Base-by-base conservation (phyloP, 2,329 filamentous ascomycete genomes). In the Claviceps monticola region DNA sequence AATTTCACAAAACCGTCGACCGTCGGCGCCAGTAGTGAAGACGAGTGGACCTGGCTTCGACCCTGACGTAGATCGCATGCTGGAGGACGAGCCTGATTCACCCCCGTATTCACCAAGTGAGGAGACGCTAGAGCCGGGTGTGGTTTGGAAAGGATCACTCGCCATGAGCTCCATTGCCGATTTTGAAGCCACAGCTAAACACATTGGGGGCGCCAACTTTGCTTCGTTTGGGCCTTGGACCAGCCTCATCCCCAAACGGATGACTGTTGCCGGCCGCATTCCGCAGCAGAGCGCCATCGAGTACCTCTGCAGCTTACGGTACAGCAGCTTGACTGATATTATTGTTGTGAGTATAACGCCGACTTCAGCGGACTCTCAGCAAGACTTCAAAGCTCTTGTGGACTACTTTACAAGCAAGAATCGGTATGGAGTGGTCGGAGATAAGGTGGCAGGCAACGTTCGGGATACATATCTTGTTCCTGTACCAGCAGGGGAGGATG, bases 401-500 rank as follows among this genome's bases (percentile, higher is more conserved):
- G 78, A 89, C 50, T 97, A 98, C 68, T 97, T 98, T 63, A 74
- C 82, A 43, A 76, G 76, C 49, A 87, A 91, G 62, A 79, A 86
- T 57, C 79, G 89, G 37, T 98, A 95, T 64, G 91, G 89, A 19
- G 91, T 97, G 1, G 77, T 96, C 6, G 83, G 83, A 14, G 86
- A 91, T 62, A 85, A 86, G 64, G 78, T 79, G 1, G 70, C 82
- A 34, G 78, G 81, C 19, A 84, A 88, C 54, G 85, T 96, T 48
- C 84, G 89, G 54, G 91, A 97, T 63, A 87, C 90, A 1, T 97
- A 97, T 65, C 78, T 97, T 36, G 84, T 96, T 9, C 91, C 93
- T 0, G 80, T 97, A 4, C 80, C 88, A 36, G 76, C 82, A 5
- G 88, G 87, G 26, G 74, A 79, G 26, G 74, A 73, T 37, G 79